These are phyloP conservation scores for Solanum tarapatanum DNA, from an alignment of 257 asterid genomes.

Conservation along the genomic window DNA sequence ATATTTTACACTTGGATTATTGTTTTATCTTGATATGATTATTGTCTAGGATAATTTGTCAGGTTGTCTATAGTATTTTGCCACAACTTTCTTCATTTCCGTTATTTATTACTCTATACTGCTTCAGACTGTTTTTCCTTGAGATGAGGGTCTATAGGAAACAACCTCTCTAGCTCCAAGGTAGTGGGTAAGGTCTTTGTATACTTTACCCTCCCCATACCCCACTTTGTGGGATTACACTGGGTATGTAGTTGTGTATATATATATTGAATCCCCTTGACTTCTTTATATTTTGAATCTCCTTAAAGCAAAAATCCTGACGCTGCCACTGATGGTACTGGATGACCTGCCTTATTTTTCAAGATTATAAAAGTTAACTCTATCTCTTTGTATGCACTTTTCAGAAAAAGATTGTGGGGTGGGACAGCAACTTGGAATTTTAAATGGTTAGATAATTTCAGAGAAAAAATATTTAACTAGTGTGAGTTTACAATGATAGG, in stretches of 20 bases:
- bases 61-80: neutral
- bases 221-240: neutral
- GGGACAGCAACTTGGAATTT: neutral
- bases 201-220: neutral
- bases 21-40: neutral
- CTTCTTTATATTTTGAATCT: neutral
- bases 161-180: neutral
- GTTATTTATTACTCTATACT: neutral
- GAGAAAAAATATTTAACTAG: neutral
- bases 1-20: neutral
- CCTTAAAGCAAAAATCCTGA: no score
- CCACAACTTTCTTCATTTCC: neutral
- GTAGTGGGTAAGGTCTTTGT: neutral
- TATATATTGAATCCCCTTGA: neutral
- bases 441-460: neutral
- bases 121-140: neutral
- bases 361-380: neutral
- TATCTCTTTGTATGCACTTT: no score
- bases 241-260: neutral
- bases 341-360: neutral
- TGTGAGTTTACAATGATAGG: neutral
- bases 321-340: neutral
- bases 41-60: neutral
- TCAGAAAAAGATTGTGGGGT: no score
- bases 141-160: neutral